Conservation (phyloP, 768 basidiomycete genomes). For the Suillus luteus region DNA sequence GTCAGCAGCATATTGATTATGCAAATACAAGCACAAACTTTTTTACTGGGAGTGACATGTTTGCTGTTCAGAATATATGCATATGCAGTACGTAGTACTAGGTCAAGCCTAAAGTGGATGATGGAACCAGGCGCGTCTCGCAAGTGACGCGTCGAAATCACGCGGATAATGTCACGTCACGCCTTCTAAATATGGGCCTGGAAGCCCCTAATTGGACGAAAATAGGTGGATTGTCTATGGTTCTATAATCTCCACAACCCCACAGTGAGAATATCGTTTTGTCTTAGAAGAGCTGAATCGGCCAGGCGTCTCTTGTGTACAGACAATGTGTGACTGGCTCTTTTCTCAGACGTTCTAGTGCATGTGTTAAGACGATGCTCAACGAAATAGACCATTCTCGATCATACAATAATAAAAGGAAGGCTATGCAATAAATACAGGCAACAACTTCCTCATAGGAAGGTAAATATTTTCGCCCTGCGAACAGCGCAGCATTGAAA, state of each 20-base stretch:
- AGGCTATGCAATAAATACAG: background rate
- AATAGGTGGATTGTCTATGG: no score
- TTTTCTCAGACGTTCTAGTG: no score
- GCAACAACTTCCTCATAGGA: background rate
- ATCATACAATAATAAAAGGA: background rate
- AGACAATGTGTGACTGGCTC: no score
- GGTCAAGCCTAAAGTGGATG: background rate
- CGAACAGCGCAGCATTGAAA: background rate
- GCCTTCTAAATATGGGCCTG: background rate
- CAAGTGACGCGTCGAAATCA: slow-evolving; percentile 6
- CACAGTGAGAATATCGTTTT: no score
- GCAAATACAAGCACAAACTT: background rate
- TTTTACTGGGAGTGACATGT: background rate
- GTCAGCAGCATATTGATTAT: background rate
- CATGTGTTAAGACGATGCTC: no score
- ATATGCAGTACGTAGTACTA: background rate
- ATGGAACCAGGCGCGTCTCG: slow-evolving; percentile 1
- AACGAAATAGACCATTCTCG: no score
- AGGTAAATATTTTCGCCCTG: background rate
- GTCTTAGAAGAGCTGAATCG: no score
- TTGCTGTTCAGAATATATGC: background rate
- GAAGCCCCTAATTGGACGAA: background rate
- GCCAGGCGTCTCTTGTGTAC: no score
- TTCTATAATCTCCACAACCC: no score
- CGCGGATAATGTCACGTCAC: slow-evolving; percentile 8